phyloP scores from a whole-genome alignment of 345 rosid genomes.

The Citrus sinensis region DNA sequence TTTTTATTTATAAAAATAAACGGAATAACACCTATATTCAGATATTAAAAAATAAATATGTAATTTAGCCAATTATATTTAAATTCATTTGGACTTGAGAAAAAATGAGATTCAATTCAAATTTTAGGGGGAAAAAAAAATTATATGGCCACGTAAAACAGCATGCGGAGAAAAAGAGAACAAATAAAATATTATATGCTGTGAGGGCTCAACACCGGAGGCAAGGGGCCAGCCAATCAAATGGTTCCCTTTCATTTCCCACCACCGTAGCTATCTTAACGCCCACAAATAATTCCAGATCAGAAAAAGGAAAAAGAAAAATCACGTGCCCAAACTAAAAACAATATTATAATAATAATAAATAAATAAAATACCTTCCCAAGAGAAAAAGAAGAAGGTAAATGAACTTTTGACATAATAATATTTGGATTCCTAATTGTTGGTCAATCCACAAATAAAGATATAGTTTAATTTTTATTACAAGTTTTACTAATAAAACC shows the following conservation, averaged over 20 bases:
- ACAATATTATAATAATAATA: too few relatives aligned
- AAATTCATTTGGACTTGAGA: too few relatives aligned
- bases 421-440: neutral
- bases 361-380: too few relatives aligned
- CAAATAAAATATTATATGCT: neutral
- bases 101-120: too few relatives aligned
- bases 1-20: too few relatives aligned
- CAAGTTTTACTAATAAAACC: too few relatives aligned
- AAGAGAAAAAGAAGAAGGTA: neutral
- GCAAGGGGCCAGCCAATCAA: neutral
- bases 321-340: neutral
- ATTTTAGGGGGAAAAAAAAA: too few relatives aligned
- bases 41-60: too few relatives aligned
- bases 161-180: neutral
- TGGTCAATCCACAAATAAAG: neutral
- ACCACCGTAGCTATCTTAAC: neutral
- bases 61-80: too few relatives aligned
- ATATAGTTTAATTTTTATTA: neutral
- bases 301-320: neutral
- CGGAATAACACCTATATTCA: fast-evolving
- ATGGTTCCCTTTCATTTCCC: neutral
- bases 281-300: neutral
- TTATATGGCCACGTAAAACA: too few relatives aligned
- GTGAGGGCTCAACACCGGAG: neutral
- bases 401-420: neutral